Evolutionary conservation across 768 basidiomycete genomes (phyloP).

Genomic region (Ramaria rubella): DNA sequence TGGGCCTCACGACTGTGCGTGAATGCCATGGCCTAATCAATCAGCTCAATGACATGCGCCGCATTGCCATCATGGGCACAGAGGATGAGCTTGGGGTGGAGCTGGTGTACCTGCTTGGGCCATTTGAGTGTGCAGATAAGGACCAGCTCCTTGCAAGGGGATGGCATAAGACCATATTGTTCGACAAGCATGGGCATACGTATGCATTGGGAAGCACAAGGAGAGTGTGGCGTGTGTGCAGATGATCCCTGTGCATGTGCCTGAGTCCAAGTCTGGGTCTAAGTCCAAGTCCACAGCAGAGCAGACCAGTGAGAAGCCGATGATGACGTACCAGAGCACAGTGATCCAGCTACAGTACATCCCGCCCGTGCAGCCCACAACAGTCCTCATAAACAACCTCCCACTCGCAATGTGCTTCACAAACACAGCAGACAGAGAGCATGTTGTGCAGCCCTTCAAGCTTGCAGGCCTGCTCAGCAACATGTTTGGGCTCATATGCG

Average conservation of each 20-base stretch:
- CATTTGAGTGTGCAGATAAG: constrained; percentile 58
- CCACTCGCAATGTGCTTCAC: constrained; percentile 78
- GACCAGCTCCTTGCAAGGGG: constrained; percentile 43
- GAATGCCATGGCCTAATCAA: constrained; percentile 61
- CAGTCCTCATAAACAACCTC: constrained; percentile 79
- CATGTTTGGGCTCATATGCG: constrained; percentile 64
- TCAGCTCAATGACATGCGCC: constrained; percentile 56
- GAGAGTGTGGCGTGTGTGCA: constrained; percentile 87
- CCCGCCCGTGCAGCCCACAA: too few species aligned
- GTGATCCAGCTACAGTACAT: too few species aligned
- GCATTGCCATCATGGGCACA: constrained; percentile 54
- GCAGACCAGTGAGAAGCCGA: constrained; percentile 8
- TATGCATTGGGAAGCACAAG: constrained; percentile 81
- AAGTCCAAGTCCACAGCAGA: neutral
- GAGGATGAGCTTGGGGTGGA: constrained; percentile 45
- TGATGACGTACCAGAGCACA: constrained; percentile 23
- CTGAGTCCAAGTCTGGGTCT: too few species aligned
- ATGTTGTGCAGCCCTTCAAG: constrained; percentile 75
- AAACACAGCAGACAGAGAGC: constrained; percentile 68
- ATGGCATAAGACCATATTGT: constrained; percentile 47
- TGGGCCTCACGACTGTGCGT: constrained; percentile 57
- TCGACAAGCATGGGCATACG: constrained; percentile 78
- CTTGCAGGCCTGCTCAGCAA: constrained; percentile 80
- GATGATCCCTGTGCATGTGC: constrained; percentile 61
- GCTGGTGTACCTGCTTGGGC: constrained; percentile 45